Percentiles rank a stretch among this genome's conserved stretches.
These are phyloP conservation scores for Fusarium praegraminearum DNA, from an alignment of 2,329 filamentous ascomycete species.

Conservation along the genomic window DNA sequence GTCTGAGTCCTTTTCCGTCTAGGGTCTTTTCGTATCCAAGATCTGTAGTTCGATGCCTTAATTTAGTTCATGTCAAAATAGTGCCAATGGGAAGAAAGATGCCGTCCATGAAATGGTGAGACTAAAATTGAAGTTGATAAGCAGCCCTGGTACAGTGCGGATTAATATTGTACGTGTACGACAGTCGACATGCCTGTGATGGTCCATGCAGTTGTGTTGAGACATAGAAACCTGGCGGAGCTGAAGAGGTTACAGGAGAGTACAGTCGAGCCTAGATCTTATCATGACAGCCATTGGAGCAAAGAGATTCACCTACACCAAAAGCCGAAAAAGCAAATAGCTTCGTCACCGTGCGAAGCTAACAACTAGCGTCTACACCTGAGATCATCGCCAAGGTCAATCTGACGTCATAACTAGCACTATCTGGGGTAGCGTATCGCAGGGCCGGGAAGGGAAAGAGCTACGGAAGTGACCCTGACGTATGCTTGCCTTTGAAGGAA, in stretches of 20 bases:
- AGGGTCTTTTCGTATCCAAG: slow-evolving; percentile 11
- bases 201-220: slow-evolving; percentile 3
- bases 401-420: slow-evolving; percentile 45
- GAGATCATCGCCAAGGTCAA: slow-evolving; percentile 42
- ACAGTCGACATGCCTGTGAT: background rate
- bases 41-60: slow-evolving; percentile 7
- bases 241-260: background rate
- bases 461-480: slow-evolving; percentile 41
- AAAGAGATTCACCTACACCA: slow-evolving; percentile 2
- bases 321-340: slow-evolving; percentile 19
- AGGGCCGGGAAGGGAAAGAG: slow-evolving; percentile 34
- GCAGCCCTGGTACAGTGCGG: slow-evolving; percentile 36
- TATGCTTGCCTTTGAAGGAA: slow-evolving; percentile 24
- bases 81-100: slow-evolving; percentile 16
- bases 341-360: slow-evolving; percentile 15
- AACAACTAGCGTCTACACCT: slow-evolving; percentile 32
- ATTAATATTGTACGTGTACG: slow-evolving; percentile 17
- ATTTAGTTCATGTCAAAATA: background rate
- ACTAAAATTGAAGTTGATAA: background rate
- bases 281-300: slow-evolving; percentile 5
- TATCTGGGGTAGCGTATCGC: slow-evolving; percentile 43
- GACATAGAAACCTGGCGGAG: slow-evolving; percentile 13
- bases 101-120: slow-evolving; percentile 1
- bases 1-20: background rate
- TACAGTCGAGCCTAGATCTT: background rate